A percentile compares a stretch with the other conserved stretches of the same genome.
Evolutionary conservation across 2,329 filamentous ascomycete genomes (phyloP).

Genomic region (Diaporthe aspalathi): DNA sequence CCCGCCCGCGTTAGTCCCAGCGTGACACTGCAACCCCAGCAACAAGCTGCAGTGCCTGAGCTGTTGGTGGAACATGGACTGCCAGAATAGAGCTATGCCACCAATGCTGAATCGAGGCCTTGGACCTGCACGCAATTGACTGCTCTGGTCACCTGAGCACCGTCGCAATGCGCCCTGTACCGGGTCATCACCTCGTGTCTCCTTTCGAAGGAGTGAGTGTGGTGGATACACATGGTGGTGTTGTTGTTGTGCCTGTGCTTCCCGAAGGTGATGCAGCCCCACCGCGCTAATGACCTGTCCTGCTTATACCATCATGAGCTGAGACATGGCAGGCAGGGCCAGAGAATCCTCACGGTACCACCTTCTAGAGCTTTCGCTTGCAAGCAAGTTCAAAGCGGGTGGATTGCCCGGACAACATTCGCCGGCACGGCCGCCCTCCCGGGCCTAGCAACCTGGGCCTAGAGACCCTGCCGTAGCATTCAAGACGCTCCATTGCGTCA

Average conservation of each 20-base stretch:
- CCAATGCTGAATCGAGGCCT: neutral
- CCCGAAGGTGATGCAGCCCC: neutral
- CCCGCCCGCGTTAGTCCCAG: neutral
- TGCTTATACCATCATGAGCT: conserved; percentile 28
- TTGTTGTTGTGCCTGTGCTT: neutral
- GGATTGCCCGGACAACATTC: conserved; percentile 28
- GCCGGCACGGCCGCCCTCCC: conserved; percentile 2
- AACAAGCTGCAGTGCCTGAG: no score
- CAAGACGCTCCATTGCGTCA: conserved; percentile 29
- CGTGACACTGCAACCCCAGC: conserved; percentile 17
- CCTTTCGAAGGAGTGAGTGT: neutral
- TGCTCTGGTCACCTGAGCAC: conserved; percentile 1
- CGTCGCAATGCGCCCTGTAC: neutral
- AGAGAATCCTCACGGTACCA: neutral
- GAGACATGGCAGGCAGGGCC: neutral
- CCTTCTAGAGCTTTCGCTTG: conserved; percentile 21
- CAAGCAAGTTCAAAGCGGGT: neutral
- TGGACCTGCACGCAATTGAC: neutral
- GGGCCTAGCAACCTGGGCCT: neutral
- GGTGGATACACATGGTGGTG: neutral
- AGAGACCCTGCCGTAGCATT: conserved; percentile 23
- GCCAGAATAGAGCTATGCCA: neutral
- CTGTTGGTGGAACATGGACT: no score
- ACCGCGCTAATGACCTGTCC: neutral
- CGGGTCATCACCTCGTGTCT: neutral